Evolutionary conservation across 202 grass and related monocot species (phyloP), one percentile per base, ranked within the genome.

Genomic region (Thinopyrum obtusiflorum): DNA sequence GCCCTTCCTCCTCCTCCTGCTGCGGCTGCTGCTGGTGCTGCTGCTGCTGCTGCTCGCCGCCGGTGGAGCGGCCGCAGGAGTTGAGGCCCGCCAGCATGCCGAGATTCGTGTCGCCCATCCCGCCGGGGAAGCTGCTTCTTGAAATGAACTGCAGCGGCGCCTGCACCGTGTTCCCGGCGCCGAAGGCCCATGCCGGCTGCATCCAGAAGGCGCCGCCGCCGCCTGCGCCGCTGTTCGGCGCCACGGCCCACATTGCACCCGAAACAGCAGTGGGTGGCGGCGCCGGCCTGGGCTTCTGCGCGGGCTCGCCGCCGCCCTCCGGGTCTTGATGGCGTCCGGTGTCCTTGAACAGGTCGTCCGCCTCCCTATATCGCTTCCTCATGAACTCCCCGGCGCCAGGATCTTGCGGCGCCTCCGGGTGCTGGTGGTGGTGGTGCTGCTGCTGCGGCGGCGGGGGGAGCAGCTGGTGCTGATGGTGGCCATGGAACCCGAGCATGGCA

Each of bases 91-190:
- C 89, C 21, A 99, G 78, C 93, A 97, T 94, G 67, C 93, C 97
- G 33, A 97, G 85, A 76, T 88, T 93, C 72, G 83, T 85, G 28
- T 95, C 73, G 27, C 83, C 61, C 42, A 62, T 36, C 1, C 73
- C 80, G 20, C 65, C 89, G 13, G 87, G 76, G 63, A 90, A 92
- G 82, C 31, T 92, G 83, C 91, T 81, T 66, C 95, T 84, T 3
- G 97, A 90, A 92, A 97, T 91, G 88, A 99, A 99, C 85, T 97
- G 97, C 6, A 96, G 90, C 20, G 93, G 97, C 25, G 93, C 90
- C 73, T 98, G 97, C 47, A 89, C 88, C n/a, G 91, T 87, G 60
- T 82, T 79, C 9, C 80, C 84, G 11, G 32, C 47, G 29, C 57
- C 89, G 44, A 98, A 94, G 17, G 92, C 40, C 97, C 93, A 98